phyloP scores from a whole-genome alignment of 2,329 filamentous ascomycete genomes.

The Cercospora sp. region DNA sequence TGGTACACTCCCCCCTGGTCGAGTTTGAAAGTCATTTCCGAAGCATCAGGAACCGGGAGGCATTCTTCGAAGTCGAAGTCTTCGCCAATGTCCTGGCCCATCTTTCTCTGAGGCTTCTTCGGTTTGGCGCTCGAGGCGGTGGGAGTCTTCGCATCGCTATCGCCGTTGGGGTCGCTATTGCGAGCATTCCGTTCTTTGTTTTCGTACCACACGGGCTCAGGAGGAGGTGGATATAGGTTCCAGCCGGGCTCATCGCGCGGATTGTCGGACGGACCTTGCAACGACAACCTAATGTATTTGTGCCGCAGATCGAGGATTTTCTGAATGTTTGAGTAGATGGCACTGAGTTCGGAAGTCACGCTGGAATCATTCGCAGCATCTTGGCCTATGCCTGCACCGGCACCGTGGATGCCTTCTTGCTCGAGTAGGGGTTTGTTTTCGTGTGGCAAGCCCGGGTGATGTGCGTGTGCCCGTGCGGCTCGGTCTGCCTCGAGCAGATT shows the following conservation, averaged over 20 bases:
- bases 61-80: constrained; percentile 84
- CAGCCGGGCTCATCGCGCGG: constrained; percentile 81
- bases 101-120: constrained; percentile 65
- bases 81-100: constrained; percentile 85
- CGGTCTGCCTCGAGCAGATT: constrained; percentile 50
- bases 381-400: constrained; percentile 60
- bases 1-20: constrained; percentile 89
- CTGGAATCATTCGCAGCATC: constrained; percentile 72
- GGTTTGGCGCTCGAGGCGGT: constrained; percentile 31
- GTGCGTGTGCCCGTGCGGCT: constrained; percentile 51
- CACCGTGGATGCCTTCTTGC: constrained; percentile 59
- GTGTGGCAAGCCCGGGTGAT: constrained; percentile 56
- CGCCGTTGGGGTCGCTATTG: constrained; percentile 24
- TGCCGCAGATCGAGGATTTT: constrained; percentile 83
- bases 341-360: constrained; percentile 78
- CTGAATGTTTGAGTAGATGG: constrained; percentile 88
- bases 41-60: constrained; percentile 69
- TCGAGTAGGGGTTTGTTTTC: constrained; percentile 58
- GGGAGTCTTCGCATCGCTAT: constrained; percentile 16
- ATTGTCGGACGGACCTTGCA: constrained; percentile 80
- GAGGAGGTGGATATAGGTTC: constrained; percentile 88
- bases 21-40: constrained; percentile 73
- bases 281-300: constrained; percentile 83
- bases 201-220: constrained; percentile 81
- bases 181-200: constrained; percentile 35